These are phyloP conservation scores for Lactifluus rugatus DNA, from an alignment of 768 basidiomycete species.

Conservation along the genomic window DNA sequence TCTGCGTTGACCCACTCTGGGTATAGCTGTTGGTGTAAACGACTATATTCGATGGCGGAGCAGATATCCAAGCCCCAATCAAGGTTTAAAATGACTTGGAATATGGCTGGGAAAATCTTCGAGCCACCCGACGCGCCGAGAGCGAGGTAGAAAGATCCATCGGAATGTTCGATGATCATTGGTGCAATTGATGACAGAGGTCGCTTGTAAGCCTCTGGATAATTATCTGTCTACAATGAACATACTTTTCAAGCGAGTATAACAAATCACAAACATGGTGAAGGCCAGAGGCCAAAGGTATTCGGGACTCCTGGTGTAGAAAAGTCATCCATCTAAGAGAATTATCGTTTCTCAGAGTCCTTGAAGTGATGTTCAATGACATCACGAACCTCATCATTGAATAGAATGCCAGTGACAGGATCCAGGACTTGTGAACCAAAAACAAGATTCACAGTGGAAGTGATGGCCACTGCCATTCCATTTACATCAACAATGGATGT, in stretches of 20 bases:
- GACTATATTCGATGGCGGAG: slow-evolving; percentile 71
- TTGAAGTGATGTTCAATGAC: background rate
- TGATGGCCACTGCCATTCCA: slow-evolving; percentile 81
- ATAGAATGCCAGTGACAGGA: slow-evolving; percentile 74
- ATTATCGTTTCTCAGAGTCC: background rate
- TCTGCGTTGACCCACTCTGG: slow-evolving; percentile 57
- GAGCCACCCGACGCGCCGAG: slow-evolving; percentile 86
- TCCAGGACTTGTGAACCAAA: slow-evolving; percentile 89
- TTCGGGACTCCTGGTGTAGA: slow-evolving; percentile 79
- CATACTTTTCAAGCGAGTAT: background rate
- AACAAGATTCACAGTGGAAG: slow-evolving; percentile 81
- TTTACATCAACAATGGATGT: slow-evolving; percentile 71
- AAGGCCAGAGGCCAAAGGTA: slow-evolving; percentile 72
- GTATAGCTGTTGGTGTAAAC: slow-evolving; percentile 82
- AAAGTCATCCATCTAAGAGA: slow-evolving; percentile 77
- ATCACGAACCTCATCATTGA: slow-evolving; percentile 72
- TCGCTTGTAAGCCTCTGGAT: slow-evolving; percentile 79
- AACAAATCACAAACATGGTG: slow-evolving; percentile 41
- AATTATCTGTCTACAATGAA: slow-evolving; percentile 52
- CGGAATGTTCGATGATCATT: slow-evolving; percentile 64
- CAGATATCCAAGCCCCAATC: slow-evolving; percentile 77
- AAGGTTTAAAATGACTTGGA: slow-evolving; percentile 71
- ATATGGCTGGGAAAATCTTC: slow-evolving; percentile 69
- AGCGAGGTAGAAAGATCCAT: slow-evolving; percentile 64
- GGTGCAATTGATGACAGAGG: slow-evolving; percentile 82